phyloP scores from a whole-genome alignment of 2,329 filamentous ascomycete genomes.

The Colletotrichum sp. region DNA sequence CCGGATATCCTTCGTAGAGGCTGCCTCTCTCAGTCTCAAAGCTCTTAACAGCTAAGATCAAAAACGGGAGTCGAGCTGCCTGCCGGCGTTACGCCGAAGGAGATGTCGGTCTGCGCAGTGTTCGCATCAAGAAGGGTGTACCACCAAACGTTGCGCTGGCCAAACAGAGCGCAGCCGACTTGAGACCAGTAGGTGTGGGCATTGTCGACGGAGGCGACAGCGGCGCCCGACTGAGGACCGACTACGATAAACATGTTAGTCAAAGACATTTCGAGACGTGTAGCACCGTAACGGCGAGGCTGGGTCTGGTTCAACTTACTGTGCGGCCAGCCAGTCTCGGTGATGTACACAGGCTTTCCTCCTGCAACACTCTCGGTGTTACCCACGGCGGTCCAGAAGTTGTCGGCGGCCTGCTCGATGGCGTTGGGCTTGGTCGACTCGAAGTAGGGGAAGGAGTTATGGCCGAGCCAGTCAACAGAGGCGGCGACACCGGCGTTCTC shows the following conservation, averaged over 20 bases:
- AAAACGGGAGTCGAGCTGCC: constrained; percentile 6
- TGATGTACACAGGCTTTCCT: constrained; percentile 50
- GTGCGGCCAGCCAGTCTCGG: constrained; percentile 64
- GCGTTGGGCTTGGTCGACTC: constrained; percentile 37
- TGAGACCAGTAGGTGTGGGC: constrained; percentile 30
- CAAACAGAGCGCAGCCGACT: constrained; percentile 12
- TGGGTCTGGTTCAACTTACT: constrained; percentile 12
- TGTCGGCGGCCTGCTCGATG: constrained; percentile 41
- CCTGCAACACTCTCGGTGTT: constrained; percentile 42
- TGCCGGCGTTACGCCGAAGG: neutral
- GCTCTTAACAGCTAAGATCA: neutral
- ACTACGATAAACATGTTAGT: neutral
- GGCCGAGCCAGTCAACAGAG: constrained; percentile 57
- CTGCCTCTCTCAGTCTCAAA: rapidly evolving
- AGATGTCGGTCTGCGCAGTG: constrained; percentile 1
- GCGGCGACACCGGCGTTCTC: constrained; percentile 49
- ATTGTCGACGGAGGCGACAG: constrained; percentile 48
- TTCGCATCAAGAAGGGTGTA: constrained; percentile 16
- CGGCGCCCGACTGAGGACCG: constrained; percentile 50
- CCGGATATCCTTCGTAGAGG: neutral
- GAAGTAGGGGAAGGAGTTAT: constrained; percentile 61
- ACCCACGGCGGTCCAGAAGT: constrained; percentile 44
- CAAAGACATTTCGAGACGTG: neutral
- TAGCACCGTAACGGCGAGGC: neutral
- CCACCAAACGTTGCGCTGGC: constrained; percentile 15